Evolutionary conservation across 495 filamentous ascomycete genomes (phyloP).

Genomic region (Penicillium cinerascens): DNA sequence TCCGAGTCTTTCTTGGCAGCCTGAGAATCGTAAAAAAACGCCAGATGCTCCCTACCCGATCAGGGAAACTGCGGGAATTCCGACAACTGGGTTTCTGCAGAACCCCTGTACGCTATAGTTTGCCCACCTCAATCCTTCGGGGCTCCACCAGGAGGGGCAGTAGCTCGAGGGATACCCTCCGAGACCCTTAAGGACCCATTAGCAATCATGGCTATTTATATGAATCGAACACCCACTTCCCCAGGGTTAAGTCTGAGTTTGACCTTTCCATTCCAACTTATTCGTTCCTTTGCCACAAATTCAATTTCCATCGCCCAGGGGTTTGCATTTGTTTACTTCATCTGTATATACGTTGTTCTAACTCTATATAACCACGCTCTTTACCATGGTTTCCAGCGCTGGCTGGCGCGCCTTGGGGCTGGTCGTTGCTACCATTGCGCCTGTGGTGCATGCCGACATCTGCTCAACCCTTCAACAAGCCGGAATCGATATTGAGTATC

Average conservation of each 20-base stretch:
- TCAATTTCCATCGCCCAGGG: not conserved
- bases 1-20: not conserved
- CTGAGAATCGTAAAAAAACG: not conserved
- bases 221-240: not conserved
- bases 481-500: slow-evolving; percentile 30
- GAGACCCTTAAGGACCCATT: not conserved
- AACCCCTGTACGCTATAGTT: not conserved
- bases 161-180: slow-evolving; percentile 9
- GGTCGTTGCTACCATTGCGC: slow-evolving; percentile 17
- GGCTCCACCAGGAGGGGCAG: slow-evolving; percentile 4
- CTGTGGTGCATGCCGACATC: slow-evolving; percentile 30
- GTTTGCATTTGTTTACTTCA: not conserved
- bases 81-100: not conserved
- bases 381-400: slow-evolving; percentile 16
- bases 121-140: not conserved
- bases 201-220: slow-evolving; percentile 8
- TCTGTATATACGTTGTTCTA: not conserved
- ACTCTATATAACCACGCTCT: not conserved
- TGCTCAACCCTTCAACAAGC: slow-evolving; percentile 31
- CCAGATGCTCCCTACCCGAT: not conserved
- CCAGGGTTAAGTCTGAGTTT: not conserved
- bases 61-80: not conserved
- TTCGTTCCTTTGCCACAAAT: not conserved
- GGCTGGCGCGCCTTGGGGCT: slow-evolving; percentile 22
- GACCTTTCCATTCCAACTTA: not conserved